Evolutionary conservation across 2,329 filamentous ascomycete species (phyloP), one percentile per base, ranked within the genome.

Genomic region (Xylariaceae sp.): DNA sequence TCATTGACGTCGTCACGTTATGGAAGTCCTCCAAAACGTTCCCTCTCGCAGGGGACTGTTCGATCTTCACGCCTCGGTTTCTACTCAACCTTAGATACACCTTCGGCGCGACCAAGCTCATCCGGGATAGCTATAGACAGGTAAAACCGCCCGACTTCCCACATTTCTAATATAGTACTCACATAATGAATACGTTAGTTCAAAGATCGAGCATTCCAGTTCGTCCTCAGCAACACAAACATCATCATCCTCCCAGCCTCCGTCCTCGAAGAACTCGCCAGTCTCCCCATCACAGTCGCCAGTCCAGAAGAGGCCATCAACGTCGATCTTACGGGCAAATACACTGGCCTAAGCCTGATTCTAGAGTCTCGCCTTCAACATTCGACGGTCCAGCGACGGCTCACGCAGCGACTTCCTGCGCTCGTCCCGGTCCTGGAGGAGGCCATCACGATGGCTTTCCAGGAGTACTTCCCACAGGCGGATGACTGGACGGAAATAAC

Each of bases 351-450:
- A 6, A 51, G 56, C 37, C 9, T 64, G 6, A 61, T 65, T 2
- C 48, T 64, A 1, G 57, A 63, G 11, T 65, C 44, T 30, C 41
- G 55, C 5, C 39, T 59, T 30, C 63, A 66, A 23, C 56, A 61
- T 39, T 49, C 63, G 9, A 57, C 64, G 23, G 45, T 66, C 2
- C 63, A 66, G 53, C 60, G 61, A 5, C 61, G 55, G 41, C 39
- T 66, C 15, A 64, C 63, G 4, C 63, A 60, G 2, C 49, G 54
- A 11, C 37, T 66, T 9, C 23, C 18, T 2, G 13, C 55, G 13
- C 35, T 59, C 8, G 56, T 51, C n/a, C 58, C 59, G 5, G n/a
- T 51, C 6, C 18, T 64, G 11, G 59, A 64, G 51, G 53, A 51
- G 10, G 5, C 48, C 7, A 37, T 55, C 34, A 51, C 18, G 2